Base-by-base conservation (phyloP, 2,329 filamentous ascomycete genomes). In the Elsinoe necatrix region DNA sequence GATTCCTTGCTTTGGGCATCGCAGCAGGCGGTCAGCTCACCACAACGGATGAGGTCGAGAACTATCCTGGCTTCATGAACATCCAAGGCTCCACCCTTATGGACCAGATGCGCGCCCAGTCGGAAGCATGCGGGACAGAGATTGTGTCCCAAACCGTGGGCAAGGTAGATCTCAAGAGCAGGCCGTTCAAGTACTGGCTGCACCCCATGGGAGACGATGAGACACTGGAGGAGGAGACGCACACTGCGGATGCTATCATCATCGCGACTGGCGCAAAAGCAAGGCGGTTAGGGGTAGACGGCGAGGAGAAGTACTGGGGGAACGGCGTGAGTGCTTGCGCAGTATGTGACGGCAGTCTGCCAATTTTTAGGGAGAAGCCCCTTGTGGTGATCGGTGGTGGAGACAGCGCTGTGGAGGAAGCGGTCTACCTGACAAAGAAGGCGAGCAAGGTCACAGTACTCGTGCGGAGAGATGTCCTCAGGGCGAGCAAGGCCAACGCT, bases 31-130 rank as follows among this genome's bases (percentile, higher is more conserved):
- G 93, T 58, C 93, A 98, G 79, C 80, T 98, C 64, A 98, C 95
- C 56, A 98, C 95, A 23, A 98, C 93, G 56, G 97, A 95, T 67
- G 95, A 98, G 64, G 84, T 98, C 59, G 93, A 98, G 79, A 98
- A 98, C 81, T 98, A 86, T 75, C 93, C 93, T 23, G 93, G 93
- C 48, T 98, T 97, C 77, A 87, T 88, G 67, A 82, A 88, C 66
- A 90, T 98, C 71, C 87, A 89, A 74, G 93, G 93, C 63, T 75
- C 81, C 57, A 86, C 89, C 68, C 78, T 98, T 63, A 98, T 98
- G 93, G 92, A 96, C 64, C 82, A 85, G 72, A 97, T 98, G 92
- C 86, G 87, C 72, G 82, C 80, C 60, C 93, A 98, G 75, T 95
- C 90, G 58, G 83, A 86, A 73, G 85, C 85, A 60, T 97, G 95